Evolutionary conservation across 176 grass and related monocot species (phyloP), one percentile per base, ranked within the genome.

Genomic region (Carex kokanica): DNA sequence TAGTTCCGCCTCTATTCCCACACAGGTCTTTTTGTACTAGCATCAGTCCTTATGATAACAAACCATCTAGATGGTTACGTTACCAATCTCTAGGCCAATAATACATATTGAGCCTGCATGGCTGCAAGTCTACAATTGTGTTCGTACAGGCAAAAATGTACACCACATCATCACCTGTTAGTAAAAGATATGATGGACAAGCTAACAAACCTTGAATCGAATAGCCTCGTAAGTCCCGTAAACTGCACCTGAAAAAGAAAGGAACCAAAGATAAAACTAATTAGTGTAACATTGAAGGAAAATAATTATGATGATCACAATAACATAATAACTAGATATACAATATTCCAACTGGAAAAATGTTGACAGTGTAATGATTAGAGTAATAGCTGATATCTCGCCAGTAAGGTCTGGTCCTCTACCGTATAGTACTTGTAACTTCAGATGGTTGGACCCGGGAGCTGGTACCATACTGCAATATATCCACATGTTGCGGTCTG

Each of bases 141-240:
- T 55, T 31, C 49, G 10, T 55, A 55, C 12, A 17, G 14, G 14
- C 14, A 77, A 56, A 13, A 32, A 32, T 56, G 9, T 34, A 78
- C 73, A 56, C 15, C 49, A 55, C 32, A 75, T 77, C 6, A 74
- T 74, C 14, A 41, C 57, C 57, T 40, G 23, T 18, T 6, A 72
- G 0, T 56, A 68, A 38, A 78, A 31, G 45, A 18, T 36, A 85
- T 40, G 24, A 85, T 38, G 24, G 15, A 41, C 4, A 81, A 49
- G 56, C n/a, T 34, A 84, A 47, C 67, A 61, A 89, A 94, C 95
- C 88, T 84, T 98, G 86, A 86, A 90, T 91, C 93, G 94, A 67
- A 98, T 89, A 88, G 96, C 96, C 32, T 93, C 96, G 32, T 91
- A 90, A 53, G 96, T 98, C 64, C 96, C 96, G 86, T 91, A 98